Conservation (phyloP, 2,329 filamentous ascomycete genomes). For the Exophiala sp. region DNA sequence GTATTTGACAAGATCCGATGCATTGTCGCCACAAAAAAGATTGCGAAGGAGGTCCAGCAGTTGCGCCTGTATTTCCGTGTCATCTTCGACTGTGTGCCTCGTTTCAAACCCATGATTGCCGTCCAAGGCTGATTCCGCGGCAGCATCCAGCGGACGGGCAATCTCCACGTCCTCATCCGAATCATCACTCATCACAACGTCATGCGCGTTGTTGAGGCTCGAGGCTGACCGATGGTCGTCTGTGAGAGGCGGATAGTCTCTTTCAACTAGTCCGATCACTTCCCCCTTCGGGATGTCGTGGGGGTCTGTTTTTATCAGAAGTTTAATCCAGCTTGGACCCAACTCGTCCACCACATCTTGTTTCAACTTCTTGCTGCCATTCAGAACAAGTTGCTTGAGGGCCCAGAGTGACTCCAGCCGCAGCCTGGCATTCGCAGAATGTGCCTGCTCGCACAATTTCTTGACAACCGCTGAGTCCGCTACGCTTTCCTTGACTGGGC, state of each 20-base stretch:
- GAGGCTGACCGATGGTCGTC: neutral
- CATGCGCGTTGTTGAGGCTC: slow-evolving; percentile 6
- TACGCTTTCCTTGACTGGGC: slow-evolving; percentile 80
- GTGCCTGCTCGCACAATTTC: slow-evolving; percentile 75
- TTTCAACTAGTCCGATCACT: slow-evolving; percentile 27
- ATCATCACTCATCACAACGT: slow-evolving; percentile 31
- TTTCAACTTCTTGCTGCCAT: slow-evolving; percentile 65
- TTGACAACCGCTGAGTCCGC: slow-evolving; percentile 67
- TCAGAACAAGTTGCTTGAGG: slow-evolving; percentile 79
- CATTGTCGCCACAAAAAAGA: slow-evolving; percentile 63
- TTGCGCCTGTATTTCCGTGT: slow-evolving; percentile 83
- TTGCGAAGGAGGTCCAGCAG: slow-evolving; percentile 86
- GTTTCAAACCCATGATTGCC: slow-evolving; percentile 59
- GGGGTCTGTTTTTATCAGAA: slow-evolving; percentile 61
- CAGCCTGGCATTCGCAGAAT: slow-evolving; percentile 70
- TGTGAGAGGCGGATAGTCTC: slow-evolving; percentile 24
- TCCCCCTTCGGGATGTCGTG: slow-evolving; percentile 26
- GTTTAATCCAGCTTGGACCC: slow-evolving; percentile 71
- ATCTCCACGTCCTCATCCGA: slow-evolving; percentile 21
- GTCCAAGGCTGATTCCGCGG: slow-evolving; percentile 42
- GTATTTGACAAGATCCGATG: slow-evolving; percentile 71
- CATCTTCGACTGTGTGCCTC: slow-evolving; percentile 65
- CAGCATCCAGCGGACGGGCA: neutral
- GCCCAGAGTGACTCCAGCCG: slow-evolving; percentile 87
- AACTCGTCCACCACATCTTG: slow-evolving; percentile 71